Evolutionary conservation across 768 basidiomycete genomes (phyloP).

Genomic region (Tephrocybe sp.): DNA sequence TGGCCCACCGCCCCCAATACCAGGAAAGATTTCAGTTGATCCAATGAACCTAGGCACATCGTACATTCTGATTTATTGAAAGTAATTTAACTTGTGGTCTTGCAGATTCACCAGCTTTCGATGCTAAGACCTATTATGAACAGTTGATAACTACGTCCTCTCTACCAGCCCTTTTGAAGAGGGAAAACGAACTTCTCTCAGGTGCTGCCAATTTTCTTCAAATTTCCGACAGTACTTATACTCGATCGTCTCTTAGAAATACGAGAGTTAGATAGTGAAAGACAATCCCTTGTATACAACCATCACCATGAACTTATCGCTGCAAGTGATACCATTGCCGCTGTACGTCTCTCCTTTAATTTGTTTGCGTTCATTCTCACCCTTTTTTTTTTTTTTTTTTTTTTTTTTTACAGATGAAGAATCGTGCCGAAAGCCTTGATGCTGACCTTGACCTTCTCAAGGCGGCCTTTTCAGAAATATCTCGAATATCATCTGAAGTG

Average conservation of each 20-base stretch:
- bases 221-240: background rate
- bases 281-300: constrained; percentile 91
- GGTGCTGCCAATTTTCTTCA: constrained; percentile 35
- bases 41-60: constrained; percentile 78
- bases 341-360: constrained; percentile 42
- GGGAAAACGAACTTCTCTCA: constrained; percentile 77
- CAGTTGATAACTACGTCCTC: constrained; percentile 82
- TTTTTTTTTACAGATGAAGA: constrained; percentile 70
- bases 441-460: constrained; percentile 78
- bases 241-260: constrained; percentile 56
- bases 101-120: constrained; percentile 77
- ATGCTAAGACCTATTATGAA: constrained; percentile 82
- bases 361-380: background rate
- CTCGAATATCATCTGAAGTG: constrained; percentile 69
- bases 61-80: too few relatives aligned
- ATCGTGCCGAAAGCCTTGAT: constrained; percentile 82
- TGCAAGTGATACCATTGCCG: constrained; percentile 87
- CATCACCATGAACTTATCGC: constrained; percentile 95
- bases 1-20: constrained; percentile 62
- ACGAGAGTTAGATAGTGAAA: constrained; percentile 79
- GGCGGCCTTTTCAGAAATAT: constrained; percentile 84
- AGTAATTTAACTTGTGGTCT: background rate
- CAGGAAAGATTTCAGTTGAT: constrained; percentile 59
- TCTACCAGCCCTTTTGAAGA: constrained; percentile 67
- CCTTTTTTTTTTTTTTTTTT: too few relatives aligned